A percentile compares a stretch with the other conserved stretches of the same genome.
phyloP scores from a whole-genome alignment of 768 basidiomycete species.

The Serendipita indica region DNA sequence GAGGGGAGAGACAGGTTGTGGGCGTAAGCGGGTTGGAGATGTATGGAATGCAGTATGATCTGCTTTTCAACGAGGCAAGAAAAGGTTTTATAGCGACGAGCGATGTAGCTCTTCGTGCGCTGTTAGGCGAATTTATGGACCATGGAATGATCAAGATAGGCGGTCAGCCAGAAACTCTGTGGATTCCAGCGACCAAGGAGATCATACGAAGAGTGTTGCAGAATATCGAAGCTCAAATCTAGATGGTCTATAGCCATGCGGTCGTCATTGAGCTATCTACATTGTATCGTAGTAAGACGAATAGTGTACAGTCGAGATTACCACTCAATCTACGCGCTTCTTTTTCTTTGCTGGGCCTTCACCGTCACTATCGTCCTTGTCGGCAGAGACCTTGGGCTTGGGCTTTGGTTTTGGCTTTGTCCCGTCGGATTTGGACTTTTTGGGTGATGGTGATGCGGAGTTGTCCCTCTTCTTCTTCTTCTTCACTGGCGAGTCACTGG shows the following conservation, averaged over 20 bases:
- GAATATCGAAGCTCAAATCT: background rate
- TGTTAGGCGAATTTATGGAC: conserved; percentile 83
- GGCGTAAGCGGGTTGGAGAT: conserved; percentile 20
- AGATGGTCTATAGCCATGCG: background rate
- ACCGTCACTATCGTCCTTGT: conserved; percentile 22
- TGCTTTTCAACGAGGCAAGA: conserved; percentile 56
- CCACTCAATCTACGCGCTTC: conserved; percentile 7
- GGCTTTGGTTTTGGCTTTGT: conserved; percentile 23
- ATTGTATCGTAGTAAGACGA: too few species aligned
- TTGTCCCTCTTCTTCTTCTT: conserved; percentile 32
- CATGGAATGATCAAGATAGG: conserved; percentile 53
- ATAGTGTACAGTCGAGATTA: too few species aligned
- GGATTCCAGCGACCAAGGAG: background rate
- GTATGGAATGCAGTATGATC: conserved; percentile 46
- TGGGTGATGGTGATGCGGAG: conserved; percentile 15
- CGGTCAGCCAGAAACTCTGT: background rate
- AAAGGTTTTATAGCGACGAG: conserved; percentile 81
- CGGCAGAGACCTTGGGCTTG: conserved; percentile 35
- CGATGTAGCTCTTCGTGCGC: conserved; percentile 65
- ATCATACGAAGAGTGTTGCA: background rate
- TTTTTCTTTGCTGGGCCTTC: conserved; percentile 27
- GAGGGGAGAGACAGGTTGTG: conserved; percentile 10
- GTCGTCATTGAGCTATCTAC: too few species aligned
- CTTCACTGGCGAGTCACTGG: conserved; percentile 40
- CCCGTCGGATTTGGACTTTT: conserved; percentile 10